Percentiles rank a stretch among this genome's conserved stretches.
Conservation (phyloP, 2,329 filamentous ascomycete genomes). For the Hypoxylon sp. region DNA sequence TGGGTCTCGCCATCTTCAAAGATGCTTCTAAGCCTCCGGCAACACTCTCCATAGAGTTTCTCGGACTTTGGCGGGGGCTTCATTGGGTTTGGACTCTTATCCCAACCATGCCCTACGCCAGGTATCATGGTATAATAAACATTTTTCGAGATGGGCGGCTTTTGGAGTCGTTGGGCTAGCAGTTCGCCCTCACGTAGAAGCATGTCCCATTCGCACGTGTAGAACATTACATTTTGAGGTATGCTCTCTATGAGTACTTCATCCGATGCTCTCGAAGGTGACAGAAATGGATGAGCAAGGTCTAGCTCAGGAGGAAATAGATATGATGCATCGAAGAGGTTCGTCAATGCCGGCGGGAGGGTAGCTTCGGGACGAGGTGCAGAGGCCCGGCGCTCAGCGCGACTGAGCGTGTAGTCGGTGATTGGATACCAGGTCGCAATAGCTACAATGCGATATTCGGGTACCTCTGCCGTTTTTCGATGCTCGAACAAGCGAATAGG, state of each 20-base stretch:
- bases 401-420: slow-evolving; percentile 71
- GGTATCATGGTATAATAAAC: slow-evolving; percentile 71
- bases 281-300: slow-evolving; percentile 68
- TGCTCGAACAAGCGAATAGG: slow-evolving; percentile 55
- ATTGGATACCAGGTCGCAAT: slow-evolving; percentile 74
- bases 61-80: slow-evolving; percentile 66
- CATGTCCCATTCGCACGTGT: slow-evolving; percentile 77
- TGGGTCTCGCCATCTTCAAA: slow-evolving; percentile 52
- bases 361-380: slow-evolving; percentile 70
- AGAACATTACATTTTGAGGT: slow-evolving; percentile 69
- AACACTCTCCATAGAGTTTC: slow-evolving; percentile 68
- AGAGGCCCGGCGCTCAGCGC: slow-evolving; percentile 68
- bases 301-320: slow-evolving; percentile 67
- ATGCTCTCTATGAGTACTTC: slow-evolving; percentile 62
- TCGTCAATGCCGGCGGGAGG: slow-evolving; percentile 69
- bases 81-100: slow-evolving; percentile 75
- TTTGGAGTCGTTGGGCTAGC: slow-evolving; percentile 71
- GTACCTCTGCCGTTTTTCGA: slow-evolving; percentile 50
- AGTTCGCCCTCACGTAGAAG: slow-evolving; percentile 71
- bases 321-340: slow-evolving; percentile 75
- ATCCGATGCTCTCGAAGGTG: slow-evolving; percentile 70
- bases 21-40: slow-evolving; percentile 64
- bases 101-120: slow-evolving; percentile 75
- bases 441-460: slow-evolving; percentile 65
- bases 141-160: slow-evolving; percentile 64